phyloP scores from a whole-genome alignment of 768 basidiomycete genomes.

The Rhizopogon salebrosus region DNA sequence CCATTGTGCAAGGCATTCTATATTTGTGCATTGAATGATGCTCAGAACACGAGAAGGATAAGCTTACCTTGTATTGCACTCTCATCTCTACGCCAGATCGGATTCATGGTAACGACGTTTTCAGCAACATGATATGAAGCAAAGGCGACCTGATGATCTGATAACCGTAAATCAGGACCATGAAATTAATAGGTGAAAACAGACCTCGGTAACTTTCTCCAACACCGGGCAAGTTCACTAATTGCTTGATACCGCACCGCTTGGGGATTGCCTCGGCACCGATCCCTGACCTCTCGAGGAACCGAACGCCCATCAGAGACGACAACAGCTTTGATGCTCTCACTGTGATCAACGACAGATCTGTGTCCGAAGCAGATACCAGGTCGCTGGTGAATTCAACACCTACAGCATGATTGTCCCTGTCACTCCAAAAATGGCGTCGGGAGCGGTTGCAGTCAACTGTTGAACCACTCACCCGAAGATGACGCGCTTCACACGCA shows the following conservation, averaged over 20 bases:
- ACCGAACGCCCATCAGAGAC: constrained; percentile 48
- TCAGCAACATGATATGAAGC: constrained; percentile 35
- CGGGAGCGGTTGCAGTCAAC: neutral
- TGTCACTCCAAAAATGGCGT: neutral
- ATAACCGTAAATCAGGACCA: neutral
- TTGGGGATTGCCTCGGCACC: constrained; percentile 47
- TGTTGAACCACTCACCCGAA: constrained; percentile 35
- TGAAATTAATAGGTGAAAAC: neutral
- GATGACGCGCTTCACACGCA: constrained; percentile 42
- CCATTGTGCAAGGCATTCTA: constrained; percentile 31
- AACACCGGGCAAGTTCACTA: constrained; percentile 71
- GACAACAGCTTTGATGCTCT: constrained; percentile 39
- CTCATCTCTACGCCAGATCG: constrained; percentile 34
- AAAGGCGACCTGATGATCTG: constrained; percentile 28
- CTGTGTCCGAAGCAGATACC: constrained; percentile 14
- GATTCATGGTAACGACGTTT: constrained; percentile 45
- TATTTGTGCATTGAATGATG: constrained; percentile 2
- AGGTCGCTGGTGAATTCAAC: constrained; percentile 44
- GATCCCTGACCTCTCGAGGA: constrained; percentile 64
- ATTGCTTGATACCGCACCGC: constrained; percentile 38
- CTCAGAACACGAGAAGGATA: constrained; percentile 6
- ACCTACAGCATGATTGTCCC: constrained; percentile 33
- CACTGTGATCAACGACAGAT: constrained; percentile 20
- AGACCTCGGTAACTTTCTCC: constrained; percentile 64
- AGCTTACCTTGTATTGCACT: constrained; percentile 36